Base-by-base conservation (phyloP, 805 yeast species). In the Suhomyces sp. region DNA sequence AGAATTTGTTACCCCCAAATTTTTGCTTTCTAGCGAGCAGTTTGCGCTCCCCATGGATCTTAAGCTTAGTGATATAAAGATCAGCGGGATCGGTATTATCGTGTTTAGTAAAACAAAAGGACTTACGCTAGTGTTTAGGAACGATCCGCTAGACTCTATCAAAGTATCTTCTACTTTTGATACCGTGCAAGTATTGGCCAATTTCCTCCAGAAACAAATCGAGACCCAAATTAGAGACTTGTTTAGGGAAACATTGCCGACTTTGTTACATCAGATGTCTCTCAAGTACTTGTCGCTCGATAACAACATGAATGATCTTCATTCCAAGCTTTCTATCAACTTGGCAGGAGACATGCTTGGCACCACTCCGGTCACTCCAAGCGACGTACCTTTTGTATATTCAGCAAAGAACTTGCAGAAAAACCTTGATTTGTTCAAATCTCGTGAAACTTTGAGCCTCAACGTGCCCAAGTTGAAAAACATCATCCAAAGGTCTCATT, bases 111-210 rank as follows among this genome's bases (percentile, higher is more conserved):
- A 88, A 61, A 78, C 87, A 3, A 89, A 89, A 63, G 97, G 97
- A 1, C 77, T 90, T 52, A 90, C 97, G 0, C 73, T 90, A 41
- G 97, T 90, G 29, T 90, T 90, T 71, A 81, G 92, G 60, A 90
- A 90, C 68, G 97, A 90, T 68, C 97, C 97, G 0, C 75, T 90
- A 52, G 96, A 90, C 59, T 81, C 85, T 19, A 90, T 90, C 56
- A 85, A 84, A 60, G 96, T 90, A 12, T 83, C 85, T 56, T 88
- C 96, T 5, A 86, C 96, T n/a, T 90, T 90, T 68, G 96, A 90
- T 70, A 82, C 85, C 41, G 87, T 90, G 44, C 87, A 87, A 48
- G 91, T 91, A 1, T 82, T 90, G 60, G 94, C 96, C n/a, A 80
- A 83, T 54, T 88, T 89, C 59, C 70, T 90, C 56, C 96, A 90